Evolutionary conservation across 2,329 filamentous ascomycete species (phyloP).

Genomic region (Coleophoma eucalyptorum): DNA sequence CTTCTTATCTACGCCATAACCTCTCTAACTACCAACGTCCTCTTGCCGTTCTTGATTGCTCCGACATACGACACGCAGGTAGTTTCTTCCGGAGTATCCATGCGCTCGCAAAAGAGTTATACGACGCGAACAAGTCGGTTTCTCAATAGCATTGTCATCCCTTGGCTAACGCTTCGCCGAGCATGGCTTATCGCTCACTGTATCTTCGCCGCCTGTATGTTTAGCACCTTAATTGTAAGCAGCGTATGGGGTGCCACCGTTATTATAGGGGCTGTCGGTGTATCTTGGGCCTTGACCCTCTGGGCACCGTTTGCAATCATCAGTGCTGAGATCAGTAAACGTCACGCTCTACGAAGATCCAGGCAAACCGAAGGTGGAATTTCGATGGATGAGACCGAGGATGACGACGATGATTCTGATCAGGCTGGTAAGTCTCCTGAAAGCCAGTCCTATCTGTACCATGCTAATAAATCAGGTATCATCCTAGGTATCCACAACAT

Average conservation of each 20-base stretch:
- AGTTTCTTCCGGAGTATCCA: conserved; percentile 24
- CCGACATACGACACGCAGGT: conserved; percentile 62
- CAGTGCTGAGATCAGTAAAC: conserved; percentile 82
- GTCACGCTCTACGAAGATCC: conserved; percentile 63
- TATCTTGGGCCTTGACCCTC: conserved; percentile 26
- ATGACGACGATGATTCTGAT: conserved; percentile 9
- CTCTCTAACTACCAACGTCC: conserved; percentile 75
- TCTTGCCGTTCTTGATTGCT: conserved; percentile 81
- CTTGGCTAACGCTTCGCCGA: conserved; percentile 79
- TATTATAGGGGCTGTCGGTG: conserved; percentile 74
- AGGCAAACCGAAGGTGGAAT: conserved; percentile 28
- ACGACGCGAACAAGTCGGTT: conserved; percentile 26
- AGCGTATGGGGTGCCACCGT: conserved; percentile 69
- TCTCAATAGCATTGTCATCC: conserved; percentile 67
- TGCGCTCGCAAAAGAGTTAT: conserved; percentile 17
- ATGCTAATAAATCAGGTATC: conserved; percentile 46
- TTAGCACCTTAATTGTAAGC: conserved; percentile 74
- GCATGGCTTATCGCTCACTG: conserved; percentile 84
- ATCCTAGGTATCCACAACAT: conserved; percentile 96
- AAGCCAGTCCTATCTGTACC: not conserved
- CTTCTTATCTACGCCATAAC: conserved; percentile 85
- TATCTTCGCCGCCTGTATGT: conserved; percentile 80
- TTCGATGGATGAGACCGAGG: conserved; percentile 8
- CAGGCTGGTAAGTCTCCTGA: conserved; percentile 8
- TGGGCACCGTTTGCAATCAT: conserved; percentile 56